Evolutionary conservation across 2,329 filamentous ascomycete species (phyloP).

Genomic region (Curvularia lunata): DNA sequence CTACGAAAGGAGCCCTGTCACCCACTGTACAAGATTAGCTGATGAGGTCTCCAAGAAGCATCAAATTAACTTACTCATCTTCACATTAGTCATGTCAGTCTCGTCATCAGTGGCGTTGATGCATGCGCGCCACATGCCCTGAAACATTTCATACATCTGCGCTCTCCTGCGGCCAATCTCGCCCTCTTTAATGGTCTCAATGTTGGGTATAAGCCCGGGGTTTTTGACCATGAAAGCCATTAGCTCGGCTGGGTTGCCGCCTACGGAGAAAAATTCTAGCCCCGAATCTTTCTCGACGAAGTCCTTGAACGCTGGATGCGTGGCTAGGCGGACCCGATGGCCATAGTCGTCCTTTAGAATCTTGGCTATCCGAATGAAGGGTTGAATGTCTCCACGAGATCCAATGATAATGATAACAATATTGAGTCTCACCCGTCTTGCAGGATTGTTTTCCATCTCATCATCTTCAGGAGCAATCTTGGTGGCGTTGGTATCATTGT

Average conservation of each 20-base stretch:
- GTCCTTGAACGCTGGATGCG: conserved; percentile 76
- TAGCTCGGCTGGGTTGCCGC: conserved; percentile 78
- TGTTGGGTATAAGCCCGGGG: conserved; percentile 74
- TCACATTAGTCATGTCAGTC: conserved; percentile 63
- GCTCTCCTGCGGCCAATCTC: conserved; percentile 72
- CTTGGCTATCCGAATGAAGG: conserved; percentile 77
- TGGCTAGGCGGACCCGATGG: conserved; percentile 78
- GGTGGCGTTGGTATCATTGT: conserved; percentile 15
- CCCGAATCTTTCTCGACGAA: conserved; percentile 75
- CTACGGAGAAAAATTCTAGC: conserved; percentile 80
- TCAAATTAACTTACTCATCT: conserved; percentile 57
- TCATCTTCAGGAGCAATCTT: conserved; percentile 45
- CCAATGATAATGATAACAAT: conserved; percentile 87
- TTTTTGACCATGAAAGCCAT: conserved; percentile 94
- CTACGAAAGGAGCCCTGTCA: conserved; percentile 73
- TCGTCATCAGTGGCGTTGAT: conserved; percentile 75
- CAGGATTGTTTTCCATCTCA: conserved; percentile 42
- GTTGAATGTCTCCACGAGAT: conserved; percentile 79
- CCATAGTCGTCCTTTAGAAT: conserved; percentile 73
- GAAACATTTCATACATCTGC: conserved; percentile 81
- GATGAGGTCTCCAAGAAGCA: too few relatives aligned
- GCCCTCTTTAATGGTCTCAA: conserved; percentile 74
- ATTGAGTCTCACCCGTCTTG: conserved; percentile 64
- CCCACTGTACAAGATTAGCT: conserved; percentile 55
- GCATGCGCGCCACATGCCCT: conserved; percentile 81